Base-by-base conservation (phyloP, 495 filamentous ascomycete species). In the Chaetomidium leptoderma region DNA sequence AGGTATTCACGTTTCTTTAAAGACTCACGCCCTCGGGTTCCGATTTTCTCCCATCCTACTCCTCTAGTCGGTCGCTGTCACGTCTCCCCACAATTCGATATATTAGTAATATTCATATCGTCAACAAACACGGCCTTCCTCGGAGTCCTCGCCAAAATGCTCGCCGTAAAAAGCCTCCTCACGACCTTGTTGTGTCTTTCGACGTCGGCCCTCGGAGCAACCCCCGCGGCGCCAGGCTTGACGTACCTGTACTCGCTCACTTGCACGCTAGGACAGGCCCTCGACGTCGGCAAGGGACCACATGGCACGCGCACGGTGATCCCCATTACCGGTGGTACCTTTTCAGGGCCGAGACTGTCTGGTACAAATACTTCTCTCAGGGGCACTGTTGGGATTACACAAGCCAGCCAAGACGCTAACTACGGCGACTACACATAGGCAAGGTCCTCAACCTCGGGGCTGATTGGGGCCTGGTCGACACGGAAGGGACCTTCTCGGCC, bases 361-460 rank as follows among this genome's bases (percentile, higher is more conserved):
- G 64, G 66, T 65, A 58, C 1, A 23, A 2, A 32, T 14, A n/a
- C n/a, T n/a, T n/a, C n/a, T n/a, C n/a, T n/a, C n/a, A n/a, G n/a
- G n/a, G n/a, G n/a, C n/a, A n/a, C n/a, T n/a, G n/a, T n/a, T n/a
- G n/a, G n/a, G 0, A 27, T 36, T 4, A 7, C 4, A 29, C 33
- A n/a, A 17, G 17, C n/a, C n/a, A n/a, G n/a, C 2, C 23, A 32
- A 16, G 14, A 26, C 5, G 45, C 32, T 13, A 53, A 52, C 50
- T 11, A 49, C 24, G 24, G 8, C 4, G 3, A n/a, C n/a, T n/a
- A 3, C 10, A 4, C 2, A 26, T n/a, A 69, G 66, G 66, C 51
- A 69, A 62, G 24, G 57, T 69, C n/a, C 57, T 63, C 42, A 43
- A 65, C 42, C 64, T 69, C 24, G 67, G 67, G 30, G 67, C 67